phyloP scores from a whole-genome alignment of 2,329 filamentous ascomycete species.

The Lecanicillium sp. region DNA sequence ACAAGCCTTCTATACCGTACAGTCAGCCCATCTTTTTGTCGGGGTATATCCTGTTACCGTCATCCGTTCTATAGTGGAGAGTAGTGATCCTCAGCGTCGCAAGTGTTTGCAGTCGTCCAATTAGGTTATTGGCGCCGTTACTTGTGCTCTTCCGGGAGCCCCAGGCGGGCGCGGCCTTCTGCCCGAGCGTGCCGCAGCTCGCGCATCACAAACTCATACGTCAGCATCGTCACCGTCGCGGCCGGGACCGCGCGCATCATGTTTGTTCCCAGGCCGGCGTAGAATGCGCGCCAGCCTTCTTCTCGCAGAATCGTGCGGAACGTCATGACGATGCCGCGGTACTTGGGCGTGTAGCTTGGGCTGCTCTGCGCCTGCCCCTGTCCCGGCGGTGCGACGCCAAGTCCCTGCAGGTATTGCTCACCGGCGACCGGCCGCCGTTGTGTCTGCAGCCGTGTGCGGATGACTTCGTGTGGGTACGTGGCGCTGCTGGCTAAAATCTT shows the following conservation, averaged over 20 bases:
- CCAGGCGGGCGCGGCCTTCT: constrained; percentile 31
- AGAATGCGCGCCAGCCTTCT: constrained; percentile 95
- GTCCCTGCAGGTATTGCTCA: constrained; percentile 44
- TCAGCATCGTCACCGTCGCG: constrained; percentile 95
- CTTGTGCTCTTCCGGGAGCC: constrained; percentile 1
- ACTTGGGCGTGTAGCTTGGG: constrained; percentile 46
- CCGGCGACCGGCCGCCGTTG: constrained; percentile 67
- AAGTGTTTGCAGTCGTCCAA: background rate
- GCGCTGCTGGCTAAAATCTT: constrained; percentile 92
- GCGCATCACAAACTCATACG: constrained; percentile 74
- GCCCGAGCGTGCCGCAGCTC: constrained; percentile 39
- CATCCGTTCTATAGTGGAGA: too few species aligned
- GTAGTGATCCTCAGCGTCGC: too few species aligned
- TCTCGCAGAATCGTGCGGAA: constrained; percentile 79
- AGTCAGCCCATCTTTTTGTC: background rate
- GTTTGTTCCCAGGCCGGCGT: constrained; percentile 95
- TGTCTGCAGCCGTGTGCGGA: constrained; percentile 88
- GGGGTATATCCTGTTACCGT: background rate
- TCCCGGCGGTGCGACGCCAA: constrained; percentile 37
- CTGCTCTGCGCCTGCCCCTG: constrained; percentile 29
- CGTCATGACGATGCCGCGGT: constrained; percentile 74
- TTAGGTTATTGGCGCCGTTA: background rate
- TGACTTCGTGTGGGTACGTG: constrained; percentile 95
- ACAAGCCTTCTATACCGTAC: background rate
- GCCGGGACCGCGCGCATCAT: constrained; percentile 94